These are phyloP conservation scores for Cercospora janseana DNA, from an alignment of 2,329 filamentous ascomycete species.

Conservation along the genomic window DNA sequence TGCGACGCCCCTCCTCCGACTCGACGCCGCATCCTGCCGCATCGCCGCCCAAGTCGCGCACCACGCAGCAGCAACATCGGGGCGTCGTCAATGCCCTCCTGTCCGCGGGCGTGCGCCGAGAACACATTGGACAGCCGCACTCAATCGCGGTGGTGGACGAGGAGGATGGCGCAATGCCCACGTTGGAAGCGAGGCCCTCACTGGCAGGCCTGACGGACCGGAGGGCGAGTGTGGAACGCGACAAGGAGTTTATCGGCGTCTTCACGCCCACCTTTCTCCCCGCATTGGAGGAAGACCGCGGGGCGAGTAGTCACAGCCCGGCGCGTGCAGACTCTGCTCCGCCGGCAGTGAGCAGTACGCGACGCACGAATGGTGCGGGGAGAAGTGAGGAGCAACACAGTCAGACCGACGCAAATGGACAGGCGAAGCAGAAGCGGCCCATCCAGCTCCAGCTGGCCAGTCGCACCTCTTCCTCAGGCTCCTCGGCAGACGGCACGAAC, in stretches of 20 bases:
- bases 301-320: constrained; percentile 6
- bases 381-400: constrained; percentile 23
- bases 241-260: constrained; percentile 38
- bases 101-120: constrained; percentile 24
- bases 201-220: constrained; percentile 30
- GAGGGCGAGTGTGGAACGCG: constrained; percentile 30
- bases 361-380: neutral
- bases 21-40: constrained; percentile 14
- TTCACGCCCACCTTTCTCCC: constrained; percentile 41
- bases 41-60: constrained; percentile 13
- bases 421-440: constrained; percentile 34
- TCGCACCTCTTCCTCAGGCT: constrained; percentile 39
- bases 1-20: constrained; percentile 18
- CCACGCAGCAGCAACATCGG: constrained; percentile 20
- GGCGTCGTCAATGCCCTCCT: constrained; percentile 29
- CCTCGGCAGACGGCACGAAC: constrained; percentile 35
- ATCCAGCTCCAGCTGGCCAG: constrained; percentile 33
- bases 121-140: constrained; percentile 25
- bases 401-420: constrained; percentile 32
- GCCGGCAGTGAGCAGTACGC: neutral
- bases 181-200: constrained; percentile 19
- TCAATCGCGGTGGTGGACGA: constrained; percentile 24
- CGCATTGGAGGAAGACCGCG: constrained; percentile 29
- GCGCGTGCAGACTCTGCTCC: constrained; percentile 34
- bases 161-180: constrained; percentile 12